Base-by-base conservation (phyloP, 1,139 yeast species). In the Maudiozyma humilis region DNA sequence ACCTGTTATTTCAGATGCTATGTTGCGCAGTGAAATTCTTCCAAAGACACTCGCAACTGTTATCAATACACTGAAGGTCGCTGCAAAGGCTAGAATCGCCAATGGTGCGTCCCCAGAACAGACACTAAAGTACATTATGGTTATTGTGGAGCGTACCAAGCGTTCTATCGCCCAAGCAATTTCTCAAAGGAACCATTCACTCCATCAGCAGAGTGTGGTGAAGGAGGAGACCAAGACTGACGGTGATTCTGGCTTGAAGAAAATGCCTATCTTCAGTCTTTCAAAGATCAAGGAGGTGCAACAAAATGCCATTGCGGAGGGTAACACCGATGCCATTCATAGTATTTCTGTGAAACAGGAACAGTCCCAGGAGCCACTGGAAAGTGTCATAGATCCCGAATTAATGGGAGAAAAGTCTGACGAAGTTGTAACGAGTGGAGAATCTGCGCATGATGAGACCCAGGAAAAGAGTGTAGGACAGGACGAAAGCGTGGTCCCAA, bases 91-190 rank as follows among this genome's bases (percentile, higher is more conserved):
- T 1, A 59, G 58, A 38, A 57, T 61, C 3, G 60, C 61, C 2
- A 53, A 60, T 17, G 64, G 64, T 19, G 60, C 62, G 2, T 52
- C 62, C 8, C 56, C 63, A 1, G 64, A 60, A 38, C 62, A 60
- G 31, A 55, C 62, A 6, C 52, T 59, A 4, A 53, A 45, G 40
- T 62, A 59, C 41, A 41, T 61, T 30, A 51, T 56, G 42, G 50
- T 56, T 13, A 59, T 61, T 55, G 68, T 48, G 54, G 56, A 59
- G 32, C 60, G 58, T 31, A 59, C 65, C 2, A 59, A 60, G 38
- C 48, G 76, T 42, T 73, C 86, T 0, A 79, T 81, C 36, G 85
- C 86, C 0, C 82, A 80, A 51, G 76, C 85, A 0, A 64, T 81
- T 49, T 83, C 83, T 0, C 56, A 72, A 51, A 54, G 41, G 45